phyloP scores from a whole-genome alignment of 306 rosid genomes.

The Senna siamea region DNA sequence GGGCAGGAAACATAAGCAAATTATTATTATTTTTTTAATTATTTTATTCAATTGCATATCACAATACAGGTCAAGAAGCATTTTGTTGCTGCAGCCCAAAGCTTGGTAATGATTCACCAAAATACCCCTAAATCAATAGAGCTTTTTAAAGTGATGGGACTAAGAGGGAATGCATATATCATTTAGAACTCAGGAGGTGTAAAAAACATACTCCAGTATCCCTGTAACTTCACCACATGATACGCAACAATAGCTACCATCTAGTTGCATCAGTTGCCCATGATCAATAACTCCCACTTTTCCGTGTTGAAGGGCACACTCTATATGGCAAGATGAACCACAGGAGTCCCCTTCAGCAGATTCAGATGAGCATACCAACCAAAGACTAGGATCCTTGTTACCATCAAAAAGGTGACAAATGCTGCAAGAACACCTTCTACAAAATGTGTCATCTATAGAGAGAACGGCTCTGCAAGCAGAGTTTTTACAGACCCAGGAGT shows the following conservation, averaged over 20 bases:
- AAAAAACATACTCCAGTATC: constrained; percentile 75
- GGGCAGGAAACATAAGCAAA: constrained; percentile 15
- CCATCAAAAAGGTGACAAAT: constrained; percentile 91
- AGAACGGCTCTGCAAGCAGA: constrained; percentile 94
- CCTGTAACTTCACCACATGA: constrained; percentile 96
- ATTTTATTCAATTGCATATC: constrained; percentile 11
- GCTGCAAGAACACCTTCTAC: constrained; percentile 95
- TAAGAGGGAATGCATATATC: constrained; percentile 28
- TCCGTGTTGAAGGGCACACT: constrained; percentile 83
- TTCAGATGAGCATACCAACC: constrained; percentile 90
- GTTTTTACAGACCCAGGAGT: constrained; percentile 90
- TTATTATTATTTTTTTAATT: neutral
- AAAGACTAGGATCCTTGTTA: constrained; percentile 98
- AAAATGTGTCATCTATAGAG: constrained; percentile 75
- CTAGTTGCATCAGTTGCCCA: constrained; percentile 95
- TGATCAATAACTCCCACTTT: constrained; percentile 90
- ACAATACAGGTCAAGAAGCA: constrained; percentile 35
- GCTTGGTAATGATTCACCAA: constrained; percentile 13
- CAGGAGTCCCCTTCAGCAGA: constrained; percentile 78
- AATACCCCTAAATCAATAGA: constrained; percentile 21
- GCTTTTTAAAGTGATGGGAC: constrained; percentile 16
- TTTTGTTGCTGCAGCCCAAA: constrained; percentile 6
- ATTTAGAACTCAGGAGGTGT: constrained; percentile 21
- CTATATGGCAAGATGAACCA: constrained; percentile 91
- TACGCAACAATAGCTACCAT: constrained; percentile 93